These are phyloP conservation scores for Rubia tinctorum DNA, from an alignment of 305 asterid genomes.

Conservation along the genomic window DNA sequence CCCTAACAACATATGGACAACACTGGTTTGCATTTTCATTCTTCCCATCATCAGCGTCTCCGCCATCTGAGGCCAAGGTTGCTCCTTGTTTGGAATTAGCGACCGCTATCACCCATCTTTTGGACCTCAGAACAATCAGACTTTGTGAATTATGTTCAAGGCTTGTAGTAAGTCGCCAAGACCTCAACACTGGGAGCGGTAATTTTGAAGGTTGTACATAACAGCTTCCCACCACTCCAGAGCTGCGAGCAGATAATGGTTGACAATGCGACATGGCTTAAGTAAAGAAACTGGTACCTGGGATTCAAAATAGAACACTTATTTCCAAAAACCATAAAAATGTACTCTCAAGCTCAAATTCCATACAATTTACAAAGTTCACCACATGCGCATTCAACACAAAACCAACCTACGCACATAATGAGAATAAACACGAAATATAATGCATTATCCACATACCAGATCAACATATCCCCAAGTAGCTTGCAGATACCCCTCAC, in stretches of 20 bases:
- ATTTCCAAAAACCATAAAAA: background rate
- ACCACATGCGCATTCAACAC: background rate
- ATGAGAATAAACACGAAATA: background rate
- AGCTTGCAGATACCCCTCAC: background rate
- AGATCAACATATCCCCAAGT: background rate
- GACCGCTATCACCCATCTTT: slow-evolving; percentile 39
- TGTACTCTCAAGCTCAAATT: background rate
- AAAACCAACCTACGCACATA: background rate
- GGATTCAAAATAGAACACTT: background rate
- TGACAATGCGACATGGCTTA: slow-evolving; percentile 43
- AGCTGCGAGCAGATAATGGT: slow-evolving; percentile 23
- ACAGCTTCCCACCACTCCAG: slow-evolving; percentile 24
- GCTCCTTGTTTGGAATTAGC: slow-evolving; percentile 25
- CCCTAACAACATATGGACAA: slow-evolving; percentile 41
- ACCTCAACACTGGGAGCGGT: slow-evolving; percentile 7
- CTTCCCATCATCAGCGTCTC: slow-evolving; percentile 22
- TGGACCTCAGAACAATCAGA: slow-evolving; percentile 34
- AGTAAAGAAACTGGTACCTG: slow-evolving; percentile 3
- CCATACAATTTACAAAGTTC: background rate
- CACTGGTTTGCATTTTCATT: slow-evolving; percentile 28
- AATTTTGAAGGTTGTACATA: slow-evolving; percentile 21
- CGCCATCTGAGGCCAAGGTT: slow-evolving; percentile 10
- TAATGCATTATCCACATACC: background rate
- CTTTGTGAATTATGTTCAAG: slow-evolving; percentile 22
- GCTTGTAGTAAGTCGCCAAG: slow-evolving; percentile 5